These are phyloP conservation scores for Spergularia azorica DNA, from an alignment of 179 eudicot species.

Conservation along the genomic window DNA sequence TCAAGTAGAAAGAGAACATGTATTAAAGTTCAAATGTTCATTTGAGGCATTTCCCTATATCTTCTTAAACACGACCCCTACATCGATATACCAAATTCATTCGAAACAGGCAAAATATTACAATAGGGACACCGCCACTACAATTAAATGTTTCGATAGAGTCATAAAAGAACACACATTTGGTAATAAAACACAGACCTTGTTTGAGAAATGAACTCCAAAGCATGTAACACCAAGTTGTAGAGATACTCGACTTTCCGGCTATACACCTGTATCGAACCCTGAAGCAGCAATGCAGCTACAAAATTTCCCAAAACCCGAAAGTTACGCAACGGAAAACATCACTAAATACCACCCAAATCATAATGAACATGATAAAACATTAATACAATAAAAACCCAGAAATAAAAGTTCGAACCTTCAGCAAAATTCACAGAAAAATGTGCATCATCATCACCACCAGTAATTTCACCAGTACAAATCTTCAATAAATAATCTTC, in stretches of 20 bases:
- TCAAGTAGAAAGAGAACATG: no score
- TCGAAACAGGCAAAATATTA: no score
- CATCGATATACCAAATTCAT: no score
- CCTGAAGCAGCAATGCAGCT: constrained; percentile 95
- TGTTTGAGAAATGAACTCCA: constrained; percentile 74
- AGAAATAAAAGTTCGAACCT: constrained; percentile 39
- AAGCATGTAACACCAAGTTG: constrained; percentile 79
- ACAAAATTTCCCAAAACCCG: constrained; percentile 31
- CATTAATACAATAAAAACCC: background rate
- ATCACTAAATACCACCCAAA: constrained; percentile 11
- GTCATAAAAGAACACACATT: background rate
- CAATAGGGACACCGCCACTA: no score
- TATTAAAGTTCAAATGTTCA: no score
- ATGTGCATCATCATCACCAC: constrained; percentile 36
- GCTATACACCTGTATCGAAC: constrained; percentile 90
- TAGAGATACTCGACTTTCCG: constrained; percentile 91
- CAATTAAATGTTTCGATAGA: no score
- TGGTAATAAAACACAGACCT: constrained; percentile 44
- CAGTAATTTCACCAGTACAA: constrained; percentile 75
- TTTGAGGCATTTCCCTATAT: no score
- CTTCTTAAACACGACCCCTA: no score
- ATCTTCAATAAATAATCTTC: constrained; percentile 86
- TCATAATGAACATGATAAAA: background rate
- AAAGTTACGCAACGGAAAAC: constrained; percentile 2
- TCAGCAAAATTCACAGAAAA: constrained; percentile 77